Conservation (phyloP, 1,284 basidiomycete genomes). For the Athelia psychrophila region DNA sequence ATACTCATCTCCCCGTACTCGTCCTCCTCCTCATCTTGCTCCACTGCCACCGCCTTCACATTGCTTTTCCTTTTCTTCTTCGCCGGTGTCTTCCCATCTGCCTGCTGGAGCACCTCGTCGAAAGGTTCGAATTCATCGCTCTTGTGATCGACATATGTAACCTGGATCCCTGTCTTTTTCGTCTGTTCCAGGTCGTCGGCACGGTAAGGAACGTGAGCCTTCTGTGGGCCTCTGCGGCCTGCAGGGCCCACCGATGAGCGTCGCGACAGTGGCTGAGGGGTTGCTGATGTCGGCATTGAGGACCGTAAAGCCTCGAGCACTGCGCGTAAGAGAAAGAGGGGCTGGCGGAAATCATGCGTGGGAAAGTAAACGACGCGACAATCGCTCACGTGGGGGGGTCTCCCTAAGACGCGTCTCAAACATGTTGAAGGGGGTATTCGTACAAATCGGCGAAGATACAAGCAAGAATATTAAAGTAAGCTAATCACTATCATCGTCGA, state of each 20-base stretch:
- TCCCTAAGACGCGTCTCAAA: too few relatives aligned
- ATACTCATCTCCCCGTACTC: slow-evolving; percentile 72
- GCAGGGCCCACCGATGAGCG: slow-evolving; percentile 11
- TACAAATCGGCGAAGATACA: too few relatives aligned
- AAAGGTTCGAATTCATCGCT: slow-evolving; percentile 87
- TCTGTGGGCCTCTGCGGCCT: slow-evolving; percentile 33
- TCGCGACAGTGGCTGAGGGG: neutral
- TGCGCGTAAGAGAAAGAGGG: too few relatives aligned
- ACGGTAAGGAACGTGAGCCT: slow-evolving; percentile 71
- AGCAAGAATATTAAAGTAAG: neutral
- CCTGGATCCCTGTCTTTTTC: slow-evolving; percentile 71
- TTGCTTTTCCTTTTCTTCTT: slow-evolving; percentile 41
- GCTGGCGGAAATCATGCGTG: too few relatives aligned
- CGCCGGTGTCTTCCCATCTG: slow-evolving; percentile 62
- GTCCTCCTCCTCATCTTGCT: slow-evolving; percentile 40
- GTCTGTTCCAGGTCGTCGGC: slow-evolving; percentile 72
- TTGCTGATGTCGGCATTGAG: slow-evolving; percentile 1
- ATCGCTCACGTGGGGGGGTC: too few relatives aligned
- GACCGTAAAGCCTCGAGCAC: too few relatives aligned
- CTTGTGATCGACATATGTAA: slow-evolving; percentile 65
- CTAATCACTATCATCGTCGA: slow-evolving; percentile 32
- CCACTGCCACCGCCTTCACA: slow-evolving; percentile 36
- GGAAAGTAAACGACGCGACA: too few relatives aligned
- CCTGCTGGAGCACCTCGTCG: slow-evolving; percentile 69
- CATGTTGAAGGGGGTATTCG: too few relatives aligned